Evolutionary conservation across 331 rosid genomes (phyloP), one percentile per base, ranked within the genome.

Genomic region (Quercus lobata): DNA sequence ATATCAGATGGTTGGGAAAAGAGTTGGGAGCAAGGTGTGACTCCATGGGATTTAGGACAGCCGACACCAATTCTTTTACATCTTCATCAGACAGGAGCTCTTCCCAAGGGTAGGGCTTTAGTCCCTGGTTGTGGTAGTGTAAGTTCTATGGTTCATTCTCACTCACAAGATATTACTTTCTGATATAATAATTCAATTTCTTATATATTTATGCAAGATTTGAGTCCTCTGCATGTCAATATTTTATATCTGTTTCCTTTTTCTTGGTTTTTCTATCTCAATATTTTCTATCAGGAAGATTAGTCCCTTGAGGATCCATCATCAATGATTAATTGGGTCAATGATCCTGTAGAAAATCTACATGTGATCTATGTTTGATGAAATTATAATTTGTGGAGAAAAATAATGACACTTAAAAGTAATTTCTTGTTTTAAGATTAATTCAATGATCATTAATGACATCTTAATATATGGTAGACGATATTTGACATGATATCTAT

Each of bases 91-190:
- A 65, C 63, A 1, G 85, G 78, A 56, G 75, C 57, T 52, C 89
- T 86, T 57, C 89, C 89, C 21, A 74, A 35, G 24, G 89, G 89
- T 32, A 76, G 83, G 54, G 87, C 81, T 21, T 76, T 86, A 46
- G 70, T 86, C 19, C 87, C 89, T 46, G 87, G 89, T 5, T 86
- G 89, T 68, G 89, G 89, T 71, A 77, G 71, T 80, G 87, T 86
- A 77, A 4, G 85, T 53, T 44, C 27, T 16, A 46, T 57, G 68
- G 32, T 63, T 63, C 71, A 5, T 63, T 63, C 71, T 30, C 15
- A 30, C 44, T 30, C 15, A 63, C 44, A 63, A 30, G 21, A 63
- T 63, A 16, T 30, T 30, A 30, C 19, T 63, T 7, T 63, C 3
- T 29, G 37, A 63, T 2, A 25, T n/a, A 22, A 4, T 14, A 58